Conservation (phyloP, 2,329 filamentous ascomycete species). For the Fusarium sp. region DNA sequence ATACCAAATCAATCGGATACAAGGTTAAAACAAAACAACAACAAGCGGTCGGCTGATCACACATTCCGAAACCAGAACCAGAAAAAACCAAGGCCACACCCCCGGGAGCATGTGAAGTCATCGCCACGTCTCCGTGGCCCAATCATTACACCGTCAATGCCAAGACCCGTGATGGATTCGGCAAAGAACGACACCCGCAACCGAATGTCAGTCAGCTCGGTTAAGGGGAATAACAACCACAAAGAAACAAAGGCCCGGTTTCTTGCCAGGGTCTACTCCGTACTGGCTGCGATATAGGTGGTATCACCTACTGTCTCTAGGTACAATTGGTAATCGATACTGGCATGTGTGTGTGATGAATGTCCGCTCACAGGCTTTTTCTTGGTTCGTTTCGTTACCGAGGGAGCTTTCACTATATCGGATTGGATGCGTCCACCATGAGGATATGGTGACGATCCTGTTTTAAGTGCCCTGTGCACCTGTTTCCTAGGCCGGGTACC, state of each 20-base stretch:
- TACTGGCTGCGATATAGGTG: not conserved
- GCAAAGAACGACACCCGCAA: slow-evolving; percentile 38
- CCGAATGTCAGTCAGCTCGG: slow-evolving; percentile 20
- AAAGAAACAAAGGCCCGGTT: slow-evolving; percentile 9
- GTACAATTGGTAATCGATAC: slow-evolving; percentile 7
- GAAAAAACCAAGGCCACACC: slow-evolving; percentile 24
- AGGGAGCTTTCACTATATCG: slow-evolving; percentile 18
- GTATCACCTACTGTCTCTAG: not conserved
- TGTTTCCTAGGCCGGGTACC: not conserved
- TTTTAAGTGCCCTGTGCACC: slow-evolving; percentile 8
- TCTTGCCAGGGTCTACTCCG: slow-evolving; percentile 2
- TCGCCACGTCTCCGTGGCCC: slow-evolving; percentile 40
- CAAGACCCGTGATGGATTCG: slow-evolving; percentile 41
- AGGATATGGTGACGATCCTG: slow-evolving; percentile 21
- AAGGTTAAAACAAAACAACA: slow-evolving; percentile 13
- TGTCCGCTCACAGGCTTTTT: slow-evolving; percentile 22
- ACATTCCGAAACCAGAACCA: slow-evolving; percentile 21
- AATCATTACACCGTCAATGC: slow-evolving; percentile 37
- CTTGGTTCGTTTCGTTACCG: slow-evolving; percentile 9
- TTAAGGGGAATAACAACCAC: slow-evolving; percentile 4
- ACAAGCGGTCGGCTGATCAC: slow-evolving; percentile 30
- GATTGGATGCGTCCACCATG: slow-evolving; percentile 15
- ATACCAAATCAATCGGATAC: slow-evolving; percentile 5
- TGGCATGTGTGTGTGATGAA: not conserved
- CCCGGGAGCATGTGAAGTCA: slow-evolving; percentile 46